Conservation (phyloP, 2,329 filamentous ascomycete species). For the Fusarium sp. region DNA sequence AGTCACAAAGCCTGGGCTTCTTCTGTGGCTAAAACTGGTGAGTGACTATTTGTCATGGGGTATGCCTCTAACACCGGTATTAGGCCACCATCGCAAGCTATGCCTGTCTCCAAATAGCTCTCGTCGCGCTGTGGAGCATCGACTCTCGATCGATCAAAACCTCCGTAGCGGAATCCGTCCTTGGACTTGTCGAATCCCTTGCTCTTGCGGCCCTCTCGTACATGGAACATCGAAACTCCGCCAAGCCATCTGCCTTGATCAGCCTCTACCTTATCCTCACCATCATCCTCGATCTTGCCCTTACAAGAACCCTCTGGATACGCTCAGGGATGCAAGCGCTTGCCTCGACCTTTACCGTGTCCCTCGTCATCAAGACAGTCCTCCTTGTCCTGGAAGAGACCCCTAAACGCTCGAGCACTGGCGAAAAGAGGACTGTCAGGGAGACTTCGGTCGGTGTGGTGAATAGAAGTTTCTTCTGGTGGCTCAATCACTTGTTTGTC, state of each 20-base stretch:
- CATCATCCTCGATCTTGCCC: constrained; percentile 49
- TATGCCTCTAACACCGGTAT: background rate
- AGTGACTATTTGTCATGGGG: fast-evolving
- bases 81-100: constrained; percentile 26
- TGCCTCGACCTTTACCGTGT: constrained; percentile 43
- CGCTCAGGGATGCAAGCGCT: constrained; percentile 40
- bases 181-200: constrained; percentile 45
- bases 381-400: constrained; percentile 49
- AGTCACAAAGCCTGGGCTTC: background rate
- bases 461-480: constrained; percentile 52
- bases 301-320: constrained; percentile 50
- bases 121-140: constrained; percentile 45
- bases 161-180: constrained; percentile 44
- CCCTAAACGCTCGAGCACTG: constrained; percentile 40
- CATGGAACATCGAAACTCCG: constrained; percentile 49
- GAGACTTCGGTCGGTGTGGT: constrained; percentile 51
- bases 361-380: constrained; percentile 42
- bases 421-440: constrained; percentile 35
- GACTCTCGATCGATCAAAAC: constrained; percentile 38
- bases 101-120: constrained; percentile 37
- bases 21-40: constrained; percentile 43
- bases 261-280: constrained; percentile 48
- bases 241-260: constrained; percentile 49
- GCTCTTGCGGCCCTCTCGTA: constrained; percentile 47
- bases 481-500: constrained; percentile 49